These are phyloP conservation scores for Globisporangium sylvaticum DNA, from an alignment of 352 stramenopile genomes.

Conservation along the genomic window DNA sequence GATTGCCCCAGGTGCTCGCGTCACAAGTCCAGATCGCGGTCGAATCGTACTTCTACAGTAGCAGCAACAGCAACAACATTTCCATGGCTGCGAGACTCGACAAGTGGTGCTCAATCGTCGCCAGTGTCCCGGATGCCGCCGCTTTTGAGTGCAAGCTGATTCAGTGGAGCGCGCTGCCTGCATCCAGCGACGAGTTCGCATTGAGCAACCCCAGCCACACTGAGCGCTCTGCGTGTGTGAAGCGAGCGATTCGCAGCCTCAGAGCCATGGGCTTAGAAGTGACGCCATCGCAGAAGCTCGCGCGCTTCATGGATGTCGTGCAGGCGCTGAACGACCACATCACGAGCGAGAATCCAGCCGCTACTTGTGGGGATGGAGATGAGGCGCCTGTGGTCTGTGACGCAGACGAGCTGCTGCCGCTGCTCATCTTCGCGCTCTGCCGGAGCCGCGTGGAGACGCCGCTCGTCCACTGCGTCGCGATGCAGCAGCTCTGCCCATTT, in stretches of 20 bases:
- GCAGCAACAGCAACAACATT: neutral
- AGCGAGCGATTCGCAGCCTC: slow-evolving; percentile 18
- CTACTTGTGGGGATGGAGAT: neutral
- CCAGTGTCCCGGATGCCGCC: neutral
- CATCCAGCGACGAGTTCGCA: slow-evolving; percentile 1
- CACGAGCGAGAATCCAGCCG: slow-evolving; percentile 1
- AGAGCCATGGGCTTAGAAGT: slow-evolving; percentile 17
- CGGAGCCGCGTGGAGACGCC: slow-evolving; percentile 20
- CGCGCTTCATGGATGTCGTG: slow-evolving; percentile 23
- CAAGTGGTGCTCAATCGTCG: slow-evolving; percentile 4
- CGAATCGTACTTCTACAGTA: slow-evolving; percentile 6
- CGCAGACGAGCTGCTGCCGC: slow-evolving; percentile 35
- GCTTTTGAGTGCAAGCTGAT: slow-evolving; percentile 2
- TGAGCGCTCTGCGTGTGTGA: slow-evolving; percentile 8
- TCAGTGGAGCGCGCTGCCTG: neutral
- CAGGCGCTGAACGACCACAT: slow-evolving; percentile 28
- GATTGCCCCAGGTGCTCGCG: neutral
- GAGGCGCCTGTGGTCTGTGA: slow-evolving; percentile 8
- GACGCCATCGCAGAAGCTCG: slow-evolving; percentile 28
- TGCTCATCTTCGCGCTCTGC: slow-evolving; percentile 39
- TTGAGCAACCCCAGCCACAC: neutral
- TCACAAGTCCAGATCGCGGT: neutral
- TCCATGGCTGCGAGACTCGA: neutral
- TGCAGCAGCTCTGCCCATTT: slow-evolving; percentile 29
- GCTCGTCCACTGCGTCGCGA: slow-evolving; percentile 19